Evolutionary conservation across 2,329 filamentous ascomycete species (phyloP).

Genomic region (Didymella exigua): DNA sequence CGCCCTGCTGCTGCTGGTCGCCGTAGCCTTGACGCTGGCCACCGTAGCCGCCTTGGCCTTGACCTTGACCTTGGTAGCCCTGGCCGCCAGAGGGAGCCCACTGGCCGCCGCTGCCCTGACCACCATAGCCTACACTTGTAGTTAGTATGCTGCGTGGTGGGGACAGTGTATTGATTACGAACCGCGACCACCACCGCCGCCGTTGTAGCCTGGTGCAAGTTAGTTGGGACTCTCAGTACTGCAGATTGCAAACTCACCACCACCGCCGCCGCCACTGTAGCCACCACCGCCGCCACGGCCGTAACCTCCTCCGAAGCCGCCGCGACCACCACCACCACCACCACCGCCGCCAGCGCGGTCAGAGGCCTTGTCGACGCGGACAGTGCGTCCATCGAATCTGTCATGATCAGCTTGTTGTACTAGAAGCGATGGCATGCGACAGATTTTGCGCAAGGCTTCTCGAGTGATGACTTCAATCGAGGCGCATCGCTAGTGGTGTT

Average conservation of each 20-base stretch:
- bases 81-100: conserved; percentile 33
- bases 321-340: conserved; percentile 45
- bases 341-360: conserved; percentile 68
- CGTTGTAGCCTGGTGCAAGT: conserved; percentile 23
- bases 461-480: not conserved
- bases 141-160: not conserved
- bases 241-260: conserved; percentile 19
- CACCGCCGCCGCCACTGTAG: conserved; percentile 31
- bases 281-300: conserved; percentile 37
- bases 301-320: conserved; percentile 41
- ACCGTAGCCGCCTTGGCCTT: conserved; percentile 39
- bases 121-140: conserved; percentile 26
- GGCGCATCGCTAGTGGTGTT: not conserved
- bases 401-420: conserved; percentile 21
- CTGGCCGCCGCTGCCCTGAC: conserved; percentile 34
- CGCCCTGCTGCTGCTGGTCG: conserved; percentile 37
- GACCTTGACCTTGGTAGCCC: conserved; percentile 39
- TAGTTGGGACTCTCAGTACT: conserved; percentile 2
- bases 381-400: conserved; percentile 91
- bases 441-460: not conserved
- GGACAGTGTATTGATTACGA: conserved; percentile 7
- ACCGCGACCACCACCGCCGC: conserved; percentile 30
- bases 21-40: conserved; percentile 34
- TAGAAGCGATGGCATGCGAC: not conserved
- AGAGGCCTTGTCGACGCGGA: conserved; percentile 94